These are phyloP conservation scores for Nepenthes mirabilis DNA, from an alignment of 148 eudicot species.

Conservation along the genomic window DNA sequence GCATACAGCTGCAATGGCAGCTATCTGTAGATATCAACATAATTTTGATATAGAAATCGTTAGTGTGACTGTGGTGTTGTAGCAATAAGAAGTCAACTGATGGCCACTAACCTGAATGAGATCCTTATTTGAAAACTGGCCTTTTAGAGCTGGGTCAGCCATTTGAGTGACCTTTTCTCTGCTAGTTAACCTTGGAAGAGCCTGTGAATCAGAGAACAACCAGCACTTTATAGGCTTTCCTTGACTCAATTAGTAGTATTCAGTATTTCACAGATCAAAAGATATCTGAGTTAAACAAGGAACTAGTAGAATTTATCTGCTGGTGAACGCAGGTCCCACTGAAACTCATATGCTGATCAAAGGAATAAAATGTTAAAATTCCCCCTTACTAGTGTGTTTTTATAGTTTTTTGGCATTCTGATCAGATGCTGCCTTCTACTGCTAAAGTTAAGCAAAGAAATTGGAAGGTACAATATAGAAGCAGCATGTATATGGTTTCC, in stretches of 20 bases:
- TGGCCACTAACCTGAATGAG: slow-evolving; percentile 49
- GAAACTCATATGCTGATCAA: too few relatives aligned
- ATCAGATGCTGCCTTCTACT: too few relatives aligned
- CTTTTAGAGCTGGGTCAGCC: slow-evolving; percentile 61
- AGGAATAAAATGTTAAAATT: background rate
- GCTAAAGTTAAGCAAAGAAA: too few relatives aligned
- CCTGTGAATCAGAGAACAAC: slow-evolving; percentile 19
- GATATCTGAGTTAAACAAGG: background rate
- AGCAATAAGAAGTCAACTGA: background rate
- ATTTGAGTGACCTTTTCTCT: slow-evolving; percentile 58
- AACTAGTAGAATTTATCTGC: too few relatives aligned
- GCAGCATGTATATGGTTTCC: too few relatives aligned
- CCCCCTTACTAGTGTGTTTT: too few relatives aligned
- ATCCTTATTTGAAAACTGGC: slow-evolving; percentile 61
- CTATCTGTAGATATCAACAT: slow-evolving; percentile 30
- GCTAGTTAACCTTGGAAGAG: slow-evolving; percentile 70
- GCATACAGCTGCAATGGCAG: slow-evolving; percentile 87
- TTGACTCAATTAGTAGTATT: background rate
- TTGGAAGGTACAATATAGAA: too few relatives aligned
- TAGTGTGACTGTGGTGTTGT: background rate
- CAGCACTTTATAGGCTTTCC: background rate
- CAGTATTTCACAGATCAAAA: background rate
- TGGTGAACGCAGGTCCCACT: too few relatives aligned
- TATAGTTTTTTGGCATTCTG: too few relatives aligned
- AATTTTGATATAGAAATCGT: background rate